A percentile compares a stretch with the other conserved stretches of the same genome.
These are phyloP conservation scores for Penicillium sp. DNA, from an alignment of 2,329 filamentous ascomycete species.

Conservation along the genomic window DNA sequence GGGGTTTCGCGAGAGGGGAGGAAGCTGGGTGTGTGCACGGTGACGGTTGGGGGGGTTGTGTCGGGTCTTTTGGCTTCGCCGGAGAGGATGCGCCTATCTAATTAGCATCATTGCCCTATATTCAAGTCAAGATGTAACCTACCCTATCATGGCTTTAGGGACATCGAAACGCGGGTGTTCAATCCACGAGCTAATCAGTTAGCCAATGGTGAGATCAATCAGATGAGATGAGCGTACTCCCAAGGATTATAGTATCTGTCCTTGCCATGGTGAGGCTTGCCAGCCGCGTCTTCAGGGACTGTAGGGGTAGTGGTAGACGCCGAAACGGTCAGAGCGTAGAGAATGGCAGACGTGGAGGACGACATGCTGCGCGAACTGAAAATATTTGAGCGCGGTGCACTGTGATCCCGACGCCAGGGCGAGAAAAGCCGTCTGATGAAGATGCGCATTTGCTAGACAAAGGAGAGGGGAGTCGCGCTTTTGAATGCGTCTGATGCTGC, in stretches of 20 bases:
- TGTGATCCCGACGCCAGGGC: conserved; percentile 19
- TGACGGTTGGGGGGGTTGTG: conserved; percentile 62
- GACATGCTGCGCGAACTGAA: conserved; percentile 30
- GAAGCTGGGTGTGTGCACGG: conserved; percentile 65
- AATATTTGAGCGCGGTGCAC: conserved; percentile 11
- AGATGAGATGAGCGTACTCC: conserved; percentile 36
- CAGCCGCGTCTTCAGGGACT: conserved; percentile 36
- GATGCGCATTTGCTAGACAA: conserved; percentile 18
- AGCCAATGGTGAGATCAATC: too few species aligned
- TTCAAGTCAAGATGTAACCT: neutral
- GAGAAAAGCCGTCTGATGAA: conserved; percentile 21
- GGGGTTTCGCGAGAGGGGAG: conserved; percentile 55
- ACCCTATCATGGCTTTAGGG: conserved; percentile 9
- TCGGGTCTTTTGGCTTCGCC: conserved; percentile 56
- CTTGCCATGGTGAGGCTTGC: conserved; percentile 38
- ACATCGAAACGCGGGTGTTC: neutral
- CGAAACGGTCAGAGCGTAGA: conserved; percentile 42
- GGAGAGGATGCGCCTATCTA: conserved; percentile 42
- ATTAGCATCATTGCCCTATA: neutral
- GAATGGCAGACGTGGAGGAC: conserved; percentile 32
- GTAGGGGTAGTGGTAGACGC: conserved; percentile 26
- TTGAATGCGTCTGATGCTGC: too few species aligned
- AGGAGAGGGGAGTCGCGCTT: neutral
- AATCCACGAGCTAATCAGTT: conserved; percentile 5
- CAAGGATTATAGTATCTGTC: conserved; percentile 43